Percentiles rank a stretch among this genome's conserved stretches.
Evolutionary conservation across 371 early-diverging fungal species (phyloP).

Genomic region (Mucor irregularis): DNA sequence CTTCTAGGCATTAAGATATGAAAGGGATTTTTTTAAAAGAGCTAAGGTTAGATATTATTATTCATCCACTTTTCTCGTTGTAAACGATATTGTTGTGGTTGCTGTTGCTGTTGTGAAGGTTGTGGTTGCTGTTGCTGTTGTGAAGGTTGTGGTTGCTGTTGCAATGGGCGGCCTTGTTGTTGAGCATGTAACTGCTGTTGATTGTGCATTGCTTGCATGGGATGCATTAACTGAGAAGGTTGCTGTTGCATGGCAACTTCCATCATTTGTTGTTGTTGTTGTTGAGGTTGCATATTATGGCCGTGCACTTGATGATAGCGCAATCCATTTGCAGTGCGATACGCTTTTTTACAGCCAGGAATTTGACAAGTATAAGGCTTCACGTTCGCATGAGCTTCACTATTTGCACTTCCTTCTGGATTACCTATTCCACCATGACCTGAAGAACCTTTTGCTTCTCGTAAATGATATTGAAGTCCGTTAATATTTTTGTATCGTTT

Average conservation of each 20-base stretch:
- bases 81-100: slow-evolving; percentile 2
- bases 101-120: slow-evolving; percentile 3
- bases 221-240: too few relatives aligned
- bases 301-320: slow-evolving; percentile 45
- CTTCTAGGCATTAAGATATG: too few relatives aligned
- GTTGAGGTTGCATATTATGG: slow-evolving; percentile 27
- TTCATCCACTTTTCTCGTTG: slow-evolving; percentile 25
- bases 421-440: slow-evolving; percentile 31
- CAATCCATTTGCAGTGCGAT: slow-evolving; percentile 43
- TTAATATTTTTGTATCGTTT: slow-evolving; percentile 96
- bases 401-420: not conserved
- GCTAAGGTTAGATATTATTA: slow-evolving; percentile 11
- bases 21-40: too few relatives aligned
- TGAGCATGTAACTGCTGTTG: slow-evolving; percentile 3
- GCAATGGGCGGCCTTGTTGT: not conserved
- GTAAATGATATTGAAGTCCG: slow-evolving; percentile 93
- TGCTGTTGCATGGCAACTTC: too few relatives aligned
- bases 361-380: slow-evolving; percentile 42
- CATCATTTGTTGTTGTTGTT: slow-evolving; percentile 8
- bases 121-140: slow-evolving; percentile 17
- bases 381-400: slow-evolving; percentile 13
- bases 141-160: not conserved
- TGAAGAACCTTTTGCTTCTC: slow-evolving; percentile 71
- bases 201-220: not conserved
- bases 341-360: slow-evolving; percentile 50